phyloP scores from a whole-genome alignment of 192 early-diverging fungal genomes.

The Linnemannia schmuckeri region DNA sequence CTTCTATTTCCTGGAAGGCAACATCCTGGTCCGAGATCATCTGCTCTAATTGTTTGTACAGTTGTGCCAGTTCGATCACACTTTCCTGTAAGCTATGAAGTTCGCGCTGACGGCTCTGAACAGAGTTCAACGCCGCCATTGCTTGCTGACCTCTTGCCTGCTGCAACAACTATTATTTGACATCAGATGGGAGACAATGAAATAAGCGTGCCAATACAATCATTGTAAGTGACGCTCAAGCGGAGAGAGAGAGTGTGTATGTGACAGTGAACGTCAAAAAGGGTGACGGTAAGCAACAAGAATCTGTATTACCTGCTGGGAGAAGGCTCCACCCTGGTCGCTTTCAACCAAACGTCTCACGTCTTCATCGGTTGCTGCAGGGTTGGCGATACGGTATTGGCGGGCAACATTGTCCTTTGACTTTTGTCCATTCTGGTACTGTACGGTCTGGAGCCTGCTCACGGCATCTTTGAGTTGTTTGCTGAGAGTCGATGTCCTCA shows the following conservation, averaged over 20 bases:
- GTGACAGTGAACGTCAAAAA: not conserved
- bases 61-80: slow-evolving; percentile 30
- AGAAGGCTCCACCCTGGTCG: slow-evolving; percentile 37
- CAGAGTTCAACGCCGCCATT: slow-evolving; percentile 28
- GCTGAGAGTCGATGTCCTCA: slow-evolving; percentile 48
- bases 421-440: slow-evolving; percentile 51
- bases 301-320: slow-evolving; percentile 35
- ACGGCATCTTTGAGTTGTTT: slow-evolving; percentile 53
- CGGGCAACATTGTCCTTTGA: slow-evolving; percentile 42
- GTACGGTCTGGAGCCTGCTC: slow-evolving; percentile 33
- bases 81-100: slow-evolving; percentile 39
- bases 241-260: not conserved
- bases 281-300: not conserved
- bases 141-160: slow-evolving; percentile 49
- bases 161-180: slow-evolving; percentile 29
- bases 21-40: slow-evolving; percentile 47
- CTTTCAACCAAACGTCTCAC: slow-evolving; percentile 22
- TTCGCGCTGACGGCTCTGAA: slow-evolving; percentile 45
- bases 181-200: not conserved
- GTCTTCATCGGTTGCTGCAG: slow-evolving; percentile 44
- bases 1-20: slow-evolving; percentile 42
- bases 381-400: slow-evolving; percentile 49
- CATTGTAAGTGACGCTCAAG: not conserved
- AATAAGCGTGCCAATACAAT: not conserved
- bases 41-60: slow-evolving; percentile 42